Percentiles rank a stretch among this genome's conserved stretches.
phyloP scores from a whole-genome alignment of 495 filamentous ascomycete genomes.

The Lophium mytilinum region DNA sequence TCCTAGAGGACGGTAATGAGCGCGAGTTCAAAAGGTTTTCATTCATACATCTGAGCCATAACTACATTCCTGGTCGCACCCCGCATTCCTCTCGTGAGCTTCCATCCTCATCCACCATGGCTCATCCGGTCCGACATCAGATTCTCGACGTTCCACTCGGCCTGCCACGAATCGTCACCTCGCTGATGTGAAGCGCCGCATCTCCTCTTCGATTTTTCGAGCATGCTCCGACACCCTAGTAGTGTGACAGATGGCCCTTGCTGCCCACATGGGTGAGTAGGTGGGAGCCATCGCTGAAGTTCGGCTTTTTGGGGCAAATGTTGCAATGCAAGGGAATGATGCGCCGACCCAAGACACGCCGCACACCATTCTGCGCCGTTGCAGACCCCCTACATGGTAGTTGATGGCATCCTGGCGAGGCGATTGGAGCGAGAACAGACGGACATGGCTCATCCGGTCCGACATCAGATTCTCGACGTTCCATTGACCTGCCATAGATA shows the following conservation, averaged over 20 bases:
- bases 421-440: too few species aligned
- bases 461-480: slow-evolving; percentile 58
- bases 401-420: too few species aligned
- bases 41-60: too few species aligned
- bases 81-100: too few species aligned
- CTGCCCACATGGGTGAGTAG: slow-evolving; percentile 80
- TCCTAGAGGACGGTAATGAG: too few species aligned
- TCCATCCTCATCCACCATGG: slow-evolving; percentile 18
- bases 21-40: too few species aligned
- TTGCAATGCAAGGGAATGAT: slow-evolving; percentile 62
- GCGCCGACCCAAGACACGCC: too few species aligned
- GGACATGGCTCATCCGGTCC: slow-evolving; percentile 55
- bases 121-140: slow-evolving; percentile 63
- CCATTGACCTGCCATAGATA: slow-evolving; percentile 61
- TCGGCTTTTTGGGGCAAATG: slow-evolving; percentile 67
- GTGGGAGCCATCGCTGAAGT: slow-evolving; percentile 81
- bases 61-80: too few species aligned
- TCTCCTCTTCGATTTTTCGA: slow-evolving; percentile 43
- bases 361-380: too few species aligned
- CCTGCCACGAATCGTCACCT: slow-evolving; percentile 67
- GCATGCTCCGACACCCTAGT: slow-evolving; percentile 61
- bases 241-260: slow-evolving; percentile 70
- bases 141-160: slow-evolving; percentile 50
- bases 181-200: slow-evolving; percentile 41
- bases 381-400: too few species aligned